Percentiles rank a stretch among this genome's conserved stretches.
phyloP scores from a whole-genome alignment of 73 alveolate genomes.

The Paraurostyla sp. region DNA sequence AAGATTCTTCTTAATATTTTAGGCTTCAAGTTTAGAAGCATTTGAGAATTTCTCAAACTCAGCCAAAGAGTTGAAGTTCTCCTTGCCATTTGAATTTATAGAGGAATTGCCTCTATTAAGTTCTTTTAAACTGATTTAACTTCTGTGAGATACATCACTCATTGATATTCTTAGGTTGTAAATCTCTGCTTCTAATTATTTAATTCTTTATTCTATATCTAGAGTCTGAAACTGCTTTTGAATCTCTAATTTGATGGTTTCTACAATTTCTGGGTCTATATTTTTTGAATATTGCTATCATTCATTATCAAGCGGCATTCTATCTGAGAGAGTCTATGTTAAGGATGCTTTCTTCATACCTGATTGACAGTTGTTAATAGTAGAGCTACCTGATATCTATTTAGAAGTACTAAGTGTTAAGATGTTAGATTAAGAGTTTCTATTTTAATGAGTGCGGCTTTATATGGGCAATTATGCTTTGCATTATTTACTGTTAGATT shows the following conservation, averaged over 20 bases:
- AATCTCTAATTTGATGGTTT: not conserved
- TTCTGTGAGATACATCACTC: too few species aligned
- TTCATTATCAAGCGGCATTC: too few species aligned
- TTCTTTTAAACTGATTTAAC: not conserved
- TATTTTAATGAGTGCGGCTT: not conserved
- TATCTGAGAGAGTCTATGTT: too few species aligned
- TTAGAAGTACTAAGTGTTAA: not conserved
- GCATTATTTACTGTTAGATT: constrained; percentile 1
- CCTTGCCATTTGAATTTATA: not conserved
- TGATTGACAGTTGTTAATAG: too few species aligned
- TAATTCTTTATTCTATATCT: not conserved
- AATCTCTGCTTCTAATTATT: not conserved
- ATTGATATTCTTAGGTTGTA: not conserved
- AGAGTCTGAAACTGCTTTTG: not conserved
- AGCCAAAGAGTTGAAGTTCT: too few species aligned
- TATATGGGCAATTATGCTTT: constrained; percentile 22
- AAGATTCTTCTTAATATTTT: not conserved
- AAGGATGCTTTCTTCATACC: too few species aligned
- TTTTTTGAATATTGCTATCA: too few species aligned
- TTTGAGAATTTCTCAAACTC: constrained; percentile 9
- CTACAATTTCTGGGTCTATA: not conserved
- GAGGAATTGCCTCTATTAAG: not conserved
- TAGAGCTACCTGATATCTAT: not conserved
- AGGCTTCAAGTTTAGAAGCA: not conserved
- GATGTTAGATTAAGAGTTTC: not conserved